Base-by-base conservation (phyloP, 163 green algal genomes). In the Chlorella variabilis region DNA sequence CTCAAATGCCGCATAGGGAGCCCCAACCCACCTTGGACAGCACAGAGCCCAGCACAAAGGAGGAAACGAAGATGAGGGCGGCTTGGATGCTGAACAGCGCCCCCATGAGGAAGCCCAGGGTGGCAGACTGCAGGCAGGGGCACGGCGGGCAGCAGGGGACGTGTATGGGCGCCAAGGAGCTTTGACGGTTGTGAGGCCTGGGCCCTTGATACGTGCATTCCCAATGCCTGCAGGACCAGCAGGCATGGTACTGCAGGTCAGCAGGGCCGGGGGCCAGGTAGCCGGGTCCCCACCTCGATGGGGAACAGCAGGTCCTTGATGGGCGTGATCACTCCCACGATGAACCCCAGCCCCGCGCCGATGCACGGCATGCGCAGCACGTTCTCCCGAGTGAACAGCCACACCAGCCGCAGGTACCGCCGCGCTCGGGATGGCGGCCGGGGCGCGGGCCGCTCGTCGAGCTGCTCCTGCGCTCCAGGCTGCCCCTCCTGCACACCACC, bases 21-120 rank as follows among this genome's bases (percentile, higher is more conserved):
- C n/a, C n/a, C n/a, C n/a, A n/a, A 29, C 67, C 1, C 39, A 75
- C 67, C 67, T 59, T 61, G 21, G 67, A 38, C 25, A 75, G 25
- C 1, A 17, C 25, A 4, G 67, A 27, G 1, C 67, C 67, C 27
- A 61, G 27, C 27, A 75, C 41, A 15, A 75, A 75, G 39, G 39
- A 61, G 2, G 67, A 21, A 2, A 38, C 15, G 5, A 58, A 75
- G 41, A 75, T 25, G 67, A 42, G 27, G 25, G 67, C 25, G 11
- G 8, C 27, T 41, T 75, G 67, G 39, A 75, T 61, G 41, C 31
- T 51, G 25, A 21, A 33, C 11, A 75, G 6, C 8, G 67, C 41
- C 25, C 67, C 67, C 41, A 39, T 75, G 34, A 75, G 6, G 67
- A 75, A 75, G 25, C 67, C 67, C 8, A 75, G 67, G 8, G 67